phyloP scores from a whole-genome alignment of 352 stramenopile species.

The Albugo candida region DNA sequence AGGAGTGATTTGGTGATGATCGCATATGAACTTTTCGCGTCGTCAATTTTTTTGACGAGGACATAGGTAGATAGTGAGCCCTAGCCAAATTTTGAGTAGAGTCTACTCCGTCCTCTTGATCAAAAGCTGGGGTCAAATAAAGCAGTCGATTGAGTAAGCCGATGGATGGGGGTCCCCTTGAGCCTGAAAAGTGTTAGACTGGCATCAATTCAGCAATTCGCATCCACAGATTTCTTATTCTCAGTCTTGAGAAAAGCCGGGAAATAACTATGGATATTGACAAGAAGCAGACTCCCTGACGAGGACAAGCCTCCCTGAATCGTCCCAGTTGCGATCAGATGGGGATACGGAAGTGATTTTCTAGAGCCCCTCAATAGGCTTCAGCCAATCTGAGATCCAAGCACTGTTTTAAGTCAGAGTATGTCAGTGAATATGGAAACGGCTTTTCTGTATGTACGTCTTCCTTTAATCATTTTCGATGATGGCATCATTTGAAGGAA shows the following conservation, averaged over 20 bases:
- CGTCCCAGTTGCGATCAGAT: conserved; percentile 1
- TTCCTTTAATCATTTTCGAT: too few species aligned
- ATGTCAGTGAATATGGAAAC: too few species aligned
- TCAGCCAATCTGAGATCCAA: too few species aligned
- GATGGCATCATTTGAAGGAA: too few species aligned
- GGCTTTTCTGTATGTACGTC: too few species aligned
- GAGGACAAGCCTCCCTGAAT: too few species aligned
- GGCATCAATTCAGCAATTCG: conserved; percentile 26
- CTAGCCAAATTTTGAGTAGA: not conserved
- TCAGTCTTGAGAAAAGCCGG: not conserved
- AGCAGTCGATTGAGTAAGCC: conserved; percentile 49
- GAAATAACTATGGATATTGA: not conserved
- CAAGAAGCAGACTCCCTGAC: too few species aligned
- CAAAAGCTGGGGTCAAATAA: conserved; percentile 9
- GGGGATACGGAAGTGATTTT: conserved; percentile 4
- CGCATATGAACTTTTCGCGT: conserved; percentile 5
- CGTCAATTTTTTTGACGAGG: not conserved
- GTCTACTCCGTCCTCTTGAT: not conserved
- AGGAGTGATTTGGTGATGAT: conserved; percentile 39
- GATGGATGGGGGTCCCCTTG: conserved; percentile 73
- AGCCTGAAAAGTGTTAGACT: conserved; percentile 52
- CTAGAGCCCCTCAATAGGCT: too few species aligned
- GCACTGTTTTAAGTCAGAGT: too few species aligned
- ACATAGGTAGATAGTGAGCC: not conserved
- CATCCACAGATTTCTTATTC: not conserved